Base-by-base conservation (phyloP, 2,329 filamentous ascomycete genomes). In the Stagonosporopsis chrysanthemi region DNA sequence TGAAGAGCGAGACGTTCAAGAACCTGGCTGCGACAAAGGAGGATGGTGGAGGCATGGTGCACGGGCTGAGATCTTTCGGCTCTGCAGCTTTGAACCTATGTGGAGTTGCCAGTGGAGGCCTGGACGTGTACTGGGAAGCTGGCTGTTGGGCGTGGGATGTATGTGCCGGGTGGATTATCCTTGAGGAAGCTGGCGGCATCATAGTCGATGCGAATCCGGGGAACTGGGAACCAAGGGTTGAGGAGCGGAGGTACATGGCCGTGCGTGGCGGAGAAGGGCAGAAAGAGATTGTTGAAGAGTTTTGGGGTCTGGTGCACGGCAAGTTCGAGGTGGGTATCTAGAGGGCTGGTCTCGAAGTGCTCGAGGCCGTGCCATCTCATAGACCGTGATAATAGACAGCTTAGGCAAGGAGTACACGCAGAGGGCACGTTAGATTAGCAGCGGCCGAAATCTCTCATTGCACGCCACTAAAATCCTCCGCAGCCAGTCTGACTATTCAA, bases 71-170 rank as follows among this genome's bases (percentile, higher is more conserved):
- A n/a, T 86, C 82, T 33, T 77, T 91, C 60, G 90, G 90, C 2
- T 88, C 84, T 47, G 90, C 90, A 7, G 90, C 90, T 38, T 78
- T 94, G 67, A 93, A 93, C 74, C 75, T 93, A 17, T 91, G 89
- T 55, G 84, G 82, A 36, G 88, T 91, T 3, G 90, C 90, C 2
- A 84, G 86, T 9, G 90, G 90, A 0, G 83, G 87, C 73, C 66
- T 91, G 24, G 90, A 94, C 72, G 68, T 86, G 22, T 94, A 91
- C 73, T 94, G 90, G 90, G 90, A 94, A 77, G 90, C 88, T 35
- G 90, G 91, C 0, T 92, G 89, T 75, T 94, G 90, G 85, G 89
- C 90, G 1, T 94, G 90, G 90, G 90, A 94, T 73, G 90, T 94
- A 2, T 91, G 89, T 70, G 91, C 91, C 5, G 90, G 88, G 0